Conservation (phyloP, 2,329 filamentous ascomycete species). For the Phialophora tarda region DNA sequence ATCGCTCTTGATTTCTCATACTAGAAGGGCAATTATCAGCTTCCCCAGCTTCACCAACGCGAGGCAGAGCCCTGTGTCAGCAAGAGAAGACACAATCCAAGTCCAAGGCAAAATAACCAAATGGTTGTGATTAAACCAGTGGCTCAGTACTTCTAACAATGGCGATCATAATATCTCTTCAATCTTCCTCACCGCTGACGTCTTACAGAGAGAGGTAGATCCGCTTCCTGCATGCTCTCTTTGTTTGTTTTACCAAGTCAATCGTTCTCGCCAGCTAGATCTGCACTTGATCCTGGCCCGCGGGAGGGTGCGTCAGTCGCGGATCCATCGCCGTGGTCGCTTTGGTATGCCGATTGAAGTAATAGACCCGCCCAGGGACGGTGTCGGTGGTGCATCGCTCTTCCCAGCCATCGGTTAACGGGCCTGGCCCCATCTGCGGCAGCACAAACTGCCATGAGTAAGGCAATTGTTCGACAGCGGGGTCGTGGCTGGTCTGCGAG, state of each 20-base stretch:
- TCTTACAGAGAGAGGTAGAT: background rate
- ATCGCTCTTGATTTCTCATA: background rate
- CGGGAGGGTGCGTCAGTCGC: background rate
- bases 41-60: background rate
- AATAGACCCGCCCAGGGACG: background rate
- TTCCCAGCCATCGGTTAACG: background rate
- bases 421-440: background rate
- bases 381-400: background rate
- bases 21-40: background rate
- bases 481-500: background rate
- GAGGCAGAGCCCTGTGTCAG: too few species aligned
- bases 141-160: background rate
- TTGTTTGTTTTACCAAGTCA: background rate
- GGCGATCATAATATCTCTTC: background rate
- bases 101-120: background rate
- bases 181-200: background rate
- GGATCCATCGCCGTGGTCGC: background rate
- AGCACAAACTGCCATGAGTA: background rate
- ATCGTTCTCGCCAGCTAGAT: background rate
- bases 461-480: background rate
- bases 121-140: background rate
- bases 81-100: background rate
- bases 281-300: background rate
- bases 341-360: background rate
- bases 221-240: background rate